Base-by-base conservation (phyloP, 192 early-diverging fungal genomes). In the Podila minutissima region DNA sequence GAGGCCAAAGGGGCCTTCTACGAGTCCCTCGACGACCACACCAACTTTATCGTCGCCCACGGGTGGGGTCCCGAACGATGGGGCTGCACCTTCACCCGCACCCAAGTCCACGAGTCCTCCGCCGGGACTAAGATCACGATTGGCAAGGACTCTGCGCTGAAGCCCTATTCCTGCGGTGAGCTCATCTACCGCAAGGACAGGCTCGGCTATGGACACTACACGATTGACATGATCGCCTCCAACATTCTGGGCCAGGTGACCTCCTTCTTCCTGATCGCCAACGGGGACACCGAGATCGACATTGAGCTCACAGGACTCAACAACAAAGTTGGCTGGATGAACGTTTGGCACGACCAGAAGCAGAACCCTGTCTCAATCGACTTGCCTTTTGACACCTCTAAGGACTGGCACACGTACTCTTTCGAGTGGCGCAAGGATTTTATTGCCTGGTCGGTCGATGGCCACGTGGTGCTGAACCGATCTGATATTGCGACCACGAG, bases 141-240 rank as follows among this genome's bases (percentile, higher is more conserved):
- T 20, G 77, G 71, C 22, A 72, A 64, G 41, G 71, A 81, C n/a
- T 72, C 71, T 55, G 28, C 31, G 0, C 37, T 50, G 53, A 55
- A 55, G 53, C 53, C 53, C 2, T 61, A 61, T 15, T 61, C 59
- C 2, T 61, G 59, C 29, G 29, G 59, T 11, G 59, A 61, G 19
- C 9, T 61, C 10, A 73, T 81, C 37, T 63, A 73, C 28, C 57
- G 22, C 15, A n/a, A 33, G 2, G 8, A 59, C 17, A 37, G 6
- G 17, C 66, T 73, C 5, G 48, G 62, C 17, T 81, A 81, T 35
- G 77, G 77, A 15, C 53, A 37, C 28, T 81, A 73, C 58, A 69
- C 76, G 8, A 68, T 81, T 41, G 76, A 81, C 28, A 81, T 81
- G 70, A 81, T 81, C 22, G 65, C 76, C 49, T 72, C 76, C 62